Conservation (phyloP, 345 rosid genomes). For the Limnanthes douglasii region DNA sequence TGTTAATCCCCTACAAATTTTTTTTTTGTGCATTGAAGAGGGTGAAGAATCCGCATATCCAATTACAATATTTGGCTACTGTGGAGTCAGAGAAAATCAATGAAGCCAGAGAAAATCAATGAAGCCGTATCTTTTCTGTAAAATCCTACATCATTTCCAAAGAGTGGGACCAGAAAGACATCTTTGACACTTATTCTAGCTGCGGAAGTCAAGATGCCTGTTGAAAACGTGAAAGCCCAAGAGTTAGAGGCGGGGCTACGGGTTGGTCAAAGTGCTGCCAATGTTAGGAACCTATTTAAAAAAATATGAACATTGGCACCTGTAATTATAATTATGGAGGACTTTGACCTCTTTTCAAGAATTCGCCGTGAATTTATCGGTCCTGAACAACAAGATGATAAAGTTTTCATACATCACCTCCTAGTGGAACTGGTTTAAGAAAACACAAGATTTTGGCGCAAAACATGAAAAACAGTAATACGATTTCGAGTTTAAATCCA, state of each 20-base stretch:
- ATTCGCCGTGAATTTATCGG: constrained; percentile 84
- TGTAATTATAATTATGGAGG: constrained; percentile 89
- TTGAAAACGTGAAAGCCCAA: constrained; percentile 75
- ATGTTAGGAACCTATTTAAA: constrained; percentile 92
- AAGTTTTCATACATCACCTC: constrained; percentile 91
- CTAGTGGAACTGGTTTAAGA: constrained; percentile 98
- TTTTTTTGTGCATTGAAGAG: constrained; percentile 93
- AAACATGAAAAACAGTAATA: no score
- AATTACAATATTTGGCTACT: constrained; percentile 74
- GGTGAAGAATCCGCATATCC: constrained; percentile 93
- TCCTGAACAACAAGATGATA: constrained; percentile 86
- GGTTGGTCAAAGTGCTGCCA: constrained; percentile 98
- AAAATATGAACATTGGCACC: constrained; percentile 96
- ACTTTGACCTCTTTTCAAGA: constrained; percentile 94
- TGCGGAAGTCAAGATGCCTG: constrained; percentile 92
- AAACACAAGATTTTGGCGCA: no score
- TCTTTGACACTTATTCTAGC: constrained; percentile 85
- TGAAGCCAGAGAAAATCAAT: constrained; percentile 90
- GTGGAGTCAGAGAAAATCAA: constrained; percentile 88
- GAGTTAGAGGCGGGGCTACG: constrained; percentile 94
- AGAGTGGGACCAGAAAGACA: constrained; percentile 94
- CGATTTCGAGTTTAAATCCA: no score
- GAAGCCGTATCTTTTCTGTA: constrained; percentile 92
- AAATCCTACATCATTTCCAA: constrained; percentile 83
- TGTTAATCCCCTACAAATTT: constrained; percentile 62